Percentiles rank a stretch among this genome's conserved stretches.
Conservation (phyloP, 257 asterid genomes). For the Euphrasia confusa region DNA sequence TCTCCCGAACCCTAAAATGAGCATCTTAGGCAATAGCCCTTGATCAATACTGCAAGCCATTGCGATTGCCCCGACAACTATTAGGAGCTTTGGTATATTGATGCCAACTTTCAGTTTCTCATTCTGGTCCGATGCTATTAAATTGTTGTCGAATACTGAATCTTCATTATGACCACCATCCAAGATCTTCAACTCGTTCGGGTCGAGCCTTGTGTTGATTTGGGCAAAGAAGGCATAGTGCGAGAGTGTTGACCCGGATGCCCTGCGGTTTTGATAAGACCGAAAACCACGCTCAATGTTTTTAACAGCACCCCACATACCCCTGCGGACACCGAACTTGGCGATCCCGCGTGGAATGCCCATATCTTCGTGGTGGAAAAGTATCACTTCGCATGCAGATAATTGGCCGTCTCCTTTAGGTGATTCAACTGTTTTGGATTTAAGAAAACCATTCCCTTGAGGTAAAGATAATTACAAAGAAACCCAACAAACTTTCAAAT, state of each 20-base stretch:
- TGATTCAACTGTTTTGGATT: constrained; percentile 55
- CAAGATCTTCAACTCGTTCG: constrained; percentile 18
- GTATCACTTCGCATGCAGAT: constrained; percentile 72
- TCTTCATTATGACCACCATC: constrained; percentile 23
- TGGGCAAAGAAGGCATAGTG: constrained; percentile 76
- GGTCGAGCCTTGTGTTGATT: constrained; percentile 62
- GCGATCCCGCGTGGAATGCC: constrained; percentile 95
- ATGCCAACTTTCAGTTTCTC: constrained; percentile 29
- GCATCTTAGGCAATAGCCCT: constrained; percentile 68
- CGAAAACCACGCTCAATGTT: constrained; percentile 71
- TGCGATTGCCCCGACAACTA: constrained; percentile 62
- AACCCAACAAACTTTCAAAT: no score
- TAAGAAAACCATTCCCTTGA: no score
- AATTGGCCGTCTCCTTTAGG: constrained; percentile 37
- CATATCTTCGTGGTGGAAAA: constrained; percentile 90
- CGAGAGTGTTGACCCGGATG: constrained; percentile 44
- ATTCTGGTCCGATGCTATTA: constrained; percentile 7
- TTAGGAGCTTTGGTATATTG: constrained; percentile 63
- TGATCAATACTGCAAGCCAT: constrained; percentile 66
- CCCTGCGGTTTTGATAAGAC: constrained; percentile 61
- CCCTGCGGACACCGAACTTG: constrained; percentile 80
- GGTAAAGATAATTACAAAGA: no score
- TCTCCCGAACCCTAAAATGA: constrained; percentile 57
- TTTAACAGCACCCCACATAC: constrained; percentile 85
- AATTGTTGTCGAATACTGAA: constrained; percentile 23